A percentile compares a stretch with the other conserved stretches of the same genome.
These are phyloP conservation scores for Colletotrichum abscissum DNA, from an alignment of 2,329 filamentous ascomycete genomes.

Conservation along the genomic window DNA sequence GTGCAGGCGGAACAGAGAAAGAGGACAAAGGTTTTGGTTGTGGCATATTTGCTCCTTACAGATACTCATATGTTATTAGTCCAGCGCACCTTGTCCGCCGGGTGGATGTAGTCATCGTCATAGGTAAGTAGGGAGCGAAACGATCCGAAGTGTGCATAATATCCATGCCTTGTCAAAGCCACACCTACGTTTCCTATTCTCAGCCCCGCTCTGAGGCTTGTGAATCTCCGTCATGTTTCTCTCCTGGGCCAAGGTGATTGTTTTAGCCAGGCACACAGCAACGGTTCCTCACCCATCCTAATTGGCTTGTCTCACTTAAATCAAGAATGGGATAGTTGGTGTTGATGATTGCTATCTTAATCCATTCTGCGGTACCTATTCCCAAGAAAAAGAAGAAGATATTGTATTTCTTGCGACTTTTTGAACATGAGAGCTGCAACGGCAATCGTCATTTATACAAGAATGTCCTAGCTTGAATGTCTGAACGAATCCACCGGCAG, in stretches of 20 bases:
- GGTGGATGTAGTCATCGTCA: background rate
- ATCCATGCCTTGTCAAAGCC: background rate
- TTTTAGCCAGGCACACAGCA: background rate
- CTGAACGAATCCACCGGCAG: background rate
- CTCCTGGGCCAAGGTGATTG: background rate
- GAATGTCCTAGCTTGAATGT: background rate
- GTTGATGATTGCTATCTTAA: background rate
- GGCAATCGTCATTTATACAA: background rate
- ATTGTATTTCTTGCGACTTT: background rate
- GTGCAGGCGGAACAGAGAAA: background rate
- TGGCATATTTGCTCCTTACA: background rate
- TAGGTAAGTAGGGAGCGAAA: background rate
- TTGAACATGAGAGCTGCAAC: background rate
- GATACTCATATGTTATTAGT: background rate
- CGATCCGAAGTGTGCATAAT: background rate
- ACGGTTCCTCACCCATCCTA: no score
- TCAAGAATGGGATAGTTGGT: background rate
- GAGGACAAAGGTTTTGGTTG: background rate
- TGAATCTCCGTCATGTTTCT: background rate
- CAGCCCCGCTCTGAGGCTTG: background rate
- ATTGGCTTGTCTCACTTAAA: background rate
- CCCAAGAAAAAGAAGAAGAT: background rate
- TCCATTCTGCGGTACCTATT: background rate
- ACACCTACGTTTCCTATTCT: background rate
- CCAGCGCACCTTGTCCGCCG: background rate